Percentiles rank a stretch among this genome's conserved stretches.
Evolutionary conservation across 2,329 filamentous ascomycete species (phyloP).

Genomic region (Ophiostoma tasmaniense): DNA sequence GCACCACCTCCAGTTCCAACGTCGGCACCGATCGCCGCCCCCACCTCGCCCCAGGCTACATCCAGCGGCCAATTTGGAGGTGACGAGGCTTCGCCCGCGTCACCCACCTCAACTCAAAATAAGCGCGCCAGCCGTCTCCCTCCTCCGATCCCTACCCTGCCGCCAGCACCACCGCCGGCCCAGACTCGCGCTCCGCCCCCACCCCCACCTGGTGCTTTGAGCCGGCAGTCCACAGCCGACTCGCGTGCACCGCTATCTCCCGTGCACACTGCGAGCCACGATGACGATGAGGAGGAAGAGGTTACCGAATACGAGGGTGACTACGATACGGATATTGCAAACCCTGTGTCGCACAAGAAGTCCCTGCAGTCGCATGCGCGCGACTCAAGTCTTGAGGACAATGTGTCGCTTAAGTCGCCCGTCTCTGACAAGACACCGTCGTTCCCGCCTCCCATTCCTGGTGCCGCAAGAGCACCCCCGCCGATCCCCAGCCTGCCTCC

Average conservation of each 20-base stretch:
- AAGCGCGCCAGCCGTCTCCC: slow-evolving; percentile 51
- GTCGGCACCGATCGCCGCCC: slow-evolving; percentile 20
- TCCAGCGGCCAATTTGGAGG: slow-evolving; percentile 30
- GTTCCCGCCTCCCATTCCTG: slow-evolving; percentile 49
- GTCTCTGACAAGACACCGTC: slow-evolving; percentile 35
- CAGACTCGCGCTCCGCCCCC: slow-evolving; percentile 59
- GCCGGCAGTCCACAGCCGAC: slow-evolving; percentile 53
- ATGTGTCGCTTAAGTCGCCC: slow-evolving; percentile 51
- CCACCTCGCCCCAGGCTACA: slow-evolving; percentile 31
- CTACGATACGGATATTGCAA: slow-evolving; percentile 94
- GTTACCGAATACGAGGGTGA: slow-evolving; percentile 94
- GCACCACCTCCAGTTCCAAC: slow-evolving; percentile 23
- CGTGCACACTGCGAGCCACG: slow-evolving; percentile 32
- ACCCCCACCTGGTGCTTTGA: slow-evolving; percentile 48
- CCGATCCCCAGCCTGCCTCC: slow-evolving; percentile 50
- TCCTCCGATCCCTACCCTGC: slow-evolving; percentile 51
- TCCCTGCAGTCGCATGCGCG: slow-evolving; percentile 74
- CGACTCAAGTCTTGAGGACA: slow-evolving; percentile 68
- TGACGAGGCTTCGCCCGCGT: slow-evolving; percentile 32
- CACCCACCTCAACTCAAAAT: slow-evolving; percentile 29
- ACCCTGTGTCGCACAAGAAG: slow-evolving; percentile 89
- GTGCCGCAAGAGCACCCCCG: slow-evolving; percentile 53
- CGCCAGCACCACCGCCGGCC: slow-evolving; percentile 37
- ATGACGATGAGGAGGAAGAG: slow-evolving; percentile 67
- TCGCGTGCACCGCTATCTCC: slow-evolving; percentile 36